Evolutionary conservation across 345 rosid genomes (phyloP), one percentile per base, ranked within the genome.

Genomic region (Eutrema heterophyllum): DNA sequence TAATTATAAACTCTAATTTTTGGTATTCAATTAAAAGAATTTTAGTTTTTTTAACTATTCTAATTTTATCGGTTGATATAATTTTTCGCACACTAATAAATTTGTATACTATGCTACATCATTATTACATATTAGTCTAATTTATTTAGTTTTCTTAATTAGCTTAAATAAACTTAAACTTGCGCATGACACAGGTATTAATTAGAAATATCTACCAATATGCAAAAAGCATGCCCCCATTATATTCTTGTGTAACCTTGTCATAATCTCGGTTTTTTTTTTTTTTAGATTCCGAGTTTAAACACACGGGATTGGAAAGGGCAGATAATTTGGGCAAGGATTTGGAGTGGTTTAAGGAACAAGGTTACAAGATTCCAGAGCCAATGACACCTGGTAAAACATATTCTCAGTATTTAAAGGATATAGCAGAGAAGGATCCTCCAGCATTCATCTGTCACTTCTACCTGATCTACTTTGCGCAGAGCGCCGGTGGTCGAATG

Each of bases 401-500:
- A 35, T 93, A 90, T 70, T 81, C 93, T 3, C 50, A 71, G 61
- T 44, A 76, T 81, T 83, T 54, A 30, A 54, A 54, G 59, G 59
- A 13, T 14, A 29, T 30, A 54, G 59, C 59, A 54, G 59, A 54
- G 71, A 91, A 86, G 38, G 97, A 93, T 83, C 94, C 92, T 66
- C 98, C 73, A 73, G 96, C 96, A 49, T 86, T 93, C 71, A 83
- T 93, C 24, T 91, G 97, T 73, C 98, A 91, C 82, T 93, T 93
- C 89, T 91, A 86, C 84, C 91, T 90, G 55, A 78, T 84, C 52
- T 86, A 93, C 78, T 93, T 93, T 86, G 59, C 10, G 6, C 36
- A 53, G 13, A 53, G 58, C 36, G 58, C 58, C 1, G 55, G 55
- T 53, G 58, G 58, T 13, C 36, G 36, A 53, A 53, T 0, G 36